Evolutionary conservation across 805 yeast species (phyloP).

Genomic region (Yarrowia yakushimensis): DNA sequence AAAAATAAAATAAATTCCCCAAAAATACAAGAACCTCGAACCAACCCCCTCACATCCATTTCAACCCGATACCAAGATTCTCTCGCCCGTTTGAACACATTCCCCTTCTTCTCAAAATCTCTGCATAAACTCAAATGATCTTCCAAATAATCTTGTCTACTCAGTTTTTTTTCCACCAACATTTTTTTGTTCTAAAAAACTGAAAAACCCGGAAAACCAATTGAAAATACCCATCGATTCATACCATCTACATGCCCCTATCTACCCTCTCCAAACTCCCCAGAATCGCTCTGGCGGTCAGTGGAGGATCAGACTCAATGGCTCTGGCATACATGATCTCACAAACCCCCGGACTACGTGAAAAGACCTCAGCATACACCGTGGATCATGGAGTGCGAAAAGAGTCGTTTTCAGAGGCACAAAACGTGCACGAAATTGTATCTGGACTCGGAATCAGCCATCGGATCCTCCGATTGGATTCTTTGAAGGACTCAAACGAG

Average conservation of each 20-base stretch:
- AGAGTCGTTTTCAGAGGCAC: slow-evolving; percentile 52
- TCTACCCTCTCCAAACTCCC: slow-evolving; percentile 30
- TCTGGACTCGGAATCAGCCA: slow-evolving; percentile 38
- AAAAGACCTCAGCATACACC: slow-evolving; percentile 51
- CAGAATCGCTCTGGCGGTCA: slow-evolving; percentile 51
- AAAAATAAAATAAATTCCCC: too few species aligned
- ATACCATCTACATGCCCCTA: neutral
- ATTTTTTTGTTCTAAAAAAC: too few species aligned
- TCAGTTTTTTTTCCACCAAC: too few species aligned
- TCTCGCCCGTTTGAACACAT: too few species aligned
- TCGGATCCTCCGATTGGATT: slow-evolving; percentile 34
- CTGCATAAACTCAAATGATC: too few species aligned
- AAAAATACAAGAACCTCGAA: too few species aligned
- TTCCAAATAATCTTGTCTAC: too few species aligned
- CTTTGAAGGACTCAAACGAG: slow-evolving; percentile 39
- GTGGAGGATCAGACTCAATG: slow-evolving; percentile 84
- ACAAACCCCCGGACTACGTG: slow-evolving; percentile 37
- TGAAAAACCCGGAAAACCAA: too few species aligned
- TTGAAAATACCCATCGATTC: neutral
- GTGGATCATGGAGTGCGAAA: slow-evolving; percentile 60
- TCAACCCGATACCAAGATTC: too few species aligned
- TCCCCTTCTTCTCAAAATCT: too few species aligned
- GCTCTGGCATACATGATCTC: slow-evolving; percentile 54
- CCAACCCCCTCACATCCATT: too few species aligned
- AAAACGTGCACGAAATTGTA: slow-evolving; percentile 35